Conservation (phyloP, 2,329 filamentous ascomycete species). For the Talaromyces piceae region DNA sequence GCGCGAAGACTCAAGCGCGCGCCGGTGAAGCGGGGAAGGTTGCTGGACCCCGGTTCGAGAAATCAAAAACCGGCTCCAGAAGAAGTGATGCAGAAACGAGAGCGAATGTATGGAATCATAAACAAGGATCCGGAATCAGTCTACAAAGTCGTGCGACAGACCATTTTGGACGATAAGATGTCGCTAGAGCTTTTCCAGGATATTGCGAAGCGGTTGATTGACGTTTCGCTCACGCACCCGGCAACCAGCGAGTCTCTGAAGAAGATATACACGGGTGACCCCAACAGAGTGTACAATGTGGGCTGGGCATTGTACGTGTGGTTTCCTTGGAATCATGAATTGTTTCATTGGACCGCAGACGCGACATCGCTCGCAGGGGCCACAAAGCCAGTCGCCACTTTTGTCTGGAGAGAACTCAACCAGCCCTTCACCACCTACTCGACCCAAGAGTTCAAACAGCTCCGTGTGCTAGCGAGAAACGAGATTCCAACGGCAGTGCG, state of each 20-base stretch:
- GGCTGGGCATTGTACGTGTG: neutral
- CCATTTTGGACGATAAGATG: neutral
- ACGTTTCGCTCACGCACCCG: neutral
- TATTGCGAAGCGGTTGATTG: conserved; percentile 3
- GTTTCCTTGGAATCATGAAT: neutral
- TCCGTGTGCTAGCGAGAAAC: conserved; percentile 4
- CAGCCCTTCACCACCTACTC: neutral
- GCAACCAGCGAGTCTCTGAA: neutral
- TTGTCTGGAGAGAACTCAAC: conserved; percentile 1
- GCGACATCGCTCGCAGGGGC: conserved; percentile 9
- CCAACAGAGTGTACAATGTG: neutral
- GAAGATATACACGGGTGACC: conserved; percentile 3
- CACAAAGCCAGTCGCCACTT: neutral
- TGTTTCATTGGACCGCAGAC: neutral
- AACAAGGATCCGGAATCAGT: neutral
- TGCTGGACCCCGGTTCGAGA: no score
- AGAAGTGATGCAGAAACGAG: neutral
- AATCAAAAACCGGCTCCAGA: no score
- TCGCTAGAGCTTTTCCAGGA: neutral
- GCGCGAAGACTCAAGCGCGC: neutral
- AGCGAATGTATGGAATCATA: neutral
- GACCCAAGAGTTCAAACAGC: neutral
- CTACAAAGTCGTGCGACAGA: neutral
- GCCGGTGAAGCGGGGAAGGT: neutral
- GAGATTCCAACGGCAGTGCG: conserved; percentile 23